Evolutionary conservation across 169 alveolate species (phyloP), one percentile per base, ranked within the genome.

Genomic region (Eimeria maxima): DNA sequence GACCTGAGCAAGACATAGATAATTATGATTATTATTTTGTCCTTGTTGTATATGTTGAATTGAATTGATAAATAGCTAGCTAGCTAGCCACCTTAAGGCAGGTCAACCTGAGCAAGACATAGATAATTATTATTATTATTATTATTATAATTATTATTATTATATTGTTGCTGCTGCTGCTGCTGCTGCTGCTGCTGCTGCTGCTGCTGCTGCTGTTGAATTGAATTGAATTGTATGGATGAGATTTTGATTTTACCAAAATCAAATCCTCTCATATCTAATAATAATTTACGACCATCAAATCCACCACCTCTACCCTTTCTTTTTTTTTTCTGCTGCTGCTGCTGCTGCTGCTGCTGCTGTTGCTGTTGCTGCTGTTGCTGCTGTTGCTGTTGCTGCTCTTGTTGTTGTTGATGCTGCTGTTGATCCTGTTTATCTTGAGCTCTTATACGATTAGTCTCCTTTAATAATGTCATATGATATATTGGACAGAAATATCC

Each of bases 391-490:
- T 45, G 60, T 11, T 76, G 81, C 27, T 22, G 42, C 45, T 71
- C 81, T 4, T 10, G 13, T 29, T 10, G 42, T 18, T 13, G 81
- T 18, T 71, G 78, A 3, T 24, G 81, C 81, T 45, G 81, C 67
- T 57, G 67, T 45, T 7, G 18, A 14, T 45, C n/a, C 45, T 27
- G 18, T 7, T 7, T 7, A 27, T 24, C 78, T 67, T 27, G 76
- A 14, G 76, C 38, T 67, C 20, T 42, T 74, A 29, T 74, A 74
- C 4, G 45, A 18, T 10, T 14, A n/a, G 57, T 50, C 78, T 67
- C 55, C 65, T 76, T 76, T n/a, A 76, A 45, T 20, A 76, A 33
- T n/a, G 87, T 76, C 87, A 76, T 76, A 29, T 76, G 87, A 47
- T 33, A 76, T 57, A 42, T 76, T 22, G 60, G 50, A 10, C 44